Evolutionary conservation across 139 green algal species (phyloP).

Genomic region (Chlamydomonas sp.): DNA sequence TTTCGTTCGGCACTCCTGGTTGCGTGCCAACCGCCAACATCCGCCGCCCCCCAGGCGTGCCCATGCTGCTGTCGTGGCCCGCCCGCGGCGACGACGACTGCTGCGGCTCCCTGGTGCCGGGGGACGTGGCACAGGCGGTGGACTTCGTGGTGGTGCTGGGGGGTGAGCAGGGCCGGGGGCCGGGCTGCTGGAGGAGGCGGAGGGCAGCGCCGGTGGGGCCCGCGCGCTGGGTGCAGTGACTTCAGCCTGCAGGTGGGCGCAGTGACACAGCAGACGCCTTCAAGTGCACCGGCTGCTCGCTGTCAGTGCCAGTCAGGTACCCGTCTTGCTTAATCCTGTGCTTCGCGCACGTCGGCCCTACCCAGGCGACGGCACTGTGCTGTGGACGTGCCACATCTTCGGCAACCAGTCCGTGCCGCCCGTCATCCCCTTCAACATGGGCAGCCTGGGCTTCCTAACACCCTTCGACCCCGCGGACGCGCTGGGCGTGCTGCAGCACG

Average conservation of each 20-base stretch:
- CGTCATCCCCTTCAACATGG: slow-evolving; percentile 88
- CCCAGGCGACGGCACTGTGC: slow-evolving; percentile 87
- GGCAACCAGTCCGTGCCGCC: slow-evolving; percentile 80
- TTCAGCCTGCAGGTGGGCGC: no score
- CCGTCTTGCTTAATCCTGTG: no score
- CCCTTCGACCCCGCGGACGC: slow-evolving; percentile 58
- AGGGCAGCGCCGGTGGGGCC: no score
- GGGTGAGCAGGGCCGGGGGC: slow-evolving; percentile 29
- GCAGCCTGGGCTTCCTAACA: slow-evolving; percentile 94
- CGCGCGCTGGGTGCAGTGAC: no score
- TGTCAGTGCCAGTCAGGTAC: no score
- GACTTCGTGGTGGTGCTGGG: slow-evolving; percentile 90
- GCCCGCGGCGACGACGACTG: slow-evolving; percentile 5
- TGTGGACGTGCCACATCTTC: slow-evolving; percentile 91
- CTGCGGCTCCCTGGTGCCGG: slow-evolving; percentile 40
- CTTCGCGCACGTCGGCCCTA: neutral
- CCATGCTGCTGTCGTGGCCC: slow-evolving; percentile 19
- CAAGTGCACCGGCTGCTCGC: no score
- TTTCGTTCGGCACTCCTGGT: no score
- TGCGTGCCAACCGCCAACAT: no score
- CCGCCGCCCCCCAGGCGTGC: neutral
- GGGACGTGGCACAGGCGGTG: slow-evolving; percentile 62
- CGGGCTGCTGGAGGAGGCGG: neutral
- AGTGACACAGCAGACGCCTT: no score
- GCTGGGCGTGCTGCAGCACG: slow-evolving; percentile 36